phyloP scores from a whole-genome alignment of 192 early-diverging fungal genomes.

The Jimgerdemannia flammicorona region DNA sequence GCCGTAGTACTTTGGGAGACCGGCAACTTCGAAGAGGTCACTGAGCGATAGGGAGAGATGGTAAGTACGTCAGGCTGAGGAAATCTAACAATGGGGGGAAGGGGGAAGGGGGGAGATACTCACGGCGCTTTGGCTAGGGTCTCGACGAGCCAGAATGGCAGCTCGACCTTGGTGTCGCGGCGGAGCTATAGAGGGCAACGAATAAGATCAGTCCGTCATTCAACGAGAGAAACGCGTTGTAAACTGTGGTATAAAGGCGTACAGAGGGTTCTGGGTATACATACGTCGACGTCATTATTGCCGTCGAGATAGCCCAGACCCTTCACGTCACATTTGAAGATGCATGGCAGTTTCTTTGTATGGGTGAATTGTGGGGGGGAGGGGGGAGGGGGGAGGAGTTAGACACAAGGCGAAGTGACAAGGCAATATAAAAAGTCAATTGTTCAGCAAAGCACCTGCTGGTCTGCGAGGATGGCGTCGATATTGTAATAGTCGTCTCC shows the following conservation, averaged over 20 bases:
- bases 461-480: slow-evolving; percentile 52
- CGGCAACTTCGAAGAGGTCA: neutral
- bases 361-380: neutral
- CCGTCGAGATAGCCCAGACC: slow-evolving; percentile 14
- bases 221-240: neutral
- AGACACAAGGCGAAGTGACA: no score
- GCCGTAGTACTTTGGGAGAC: slow-evolving; percentile 23
- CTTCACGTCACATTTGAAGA: slow-evolving; percentile 17
- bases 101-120: neutral
- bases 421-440: no score
- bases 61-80: neutral
- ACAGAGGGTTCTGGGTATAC: neutral
- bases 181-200: slow-evolving; percentile 9
- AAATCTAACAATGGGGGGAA: neutral
- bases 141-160: slow-evolving; percentile 44
- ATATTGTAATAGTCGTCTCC: slow-evolving; percentile 50
- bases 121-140: slow-evolving; percentile 6
- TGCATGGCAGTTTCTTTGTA: neutral
- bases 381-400: neutral
- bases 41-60: neutral
- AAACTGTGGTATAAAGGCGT: neutral
- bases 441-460: slow-evolving; percentile 27
- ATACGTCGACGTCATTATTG: neutral
- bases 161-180: slow-evolving; percentile 23
- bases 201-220: neutral